Evolutionary conservation across 345 rosid genomes (phyloP), one percentile per base, ranked within the genome.

Genomic region (Eucalyptus pauciflora): DNA sequence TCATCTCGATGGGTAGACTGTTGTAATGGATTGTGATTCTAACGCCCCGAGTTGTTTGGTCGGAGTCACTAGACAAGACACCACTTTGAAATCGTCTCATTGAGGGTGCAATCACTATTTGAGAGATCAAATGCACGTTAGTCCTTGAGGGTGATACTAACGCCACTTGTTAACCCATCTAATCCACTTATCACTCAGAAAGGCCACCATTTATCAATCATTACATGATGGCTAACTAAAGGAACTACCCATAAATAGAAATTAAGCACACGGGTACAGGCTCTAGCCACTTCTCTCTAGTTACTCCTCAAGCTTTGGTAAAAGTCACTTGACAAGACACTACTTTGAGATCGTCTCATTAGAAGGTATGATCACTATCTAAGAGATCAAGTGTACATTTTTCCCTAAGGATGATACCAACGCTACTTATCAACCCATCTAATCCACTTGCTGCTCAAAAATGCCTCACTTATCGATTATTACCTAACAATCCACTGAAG

Each of bases 1-100:
- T 52, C 58, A 52, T 52, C 58, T 52, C 10, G 2, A 20, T 0
- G 5, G 58, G 24, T 10, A 18, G 45, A 10, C 12, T 18, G 0
- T 71, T 71, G 81, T 33, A 18, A 71, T 71, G 13, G 25, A 33
- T 18, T 13, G 1, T 33, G 45, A 5, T 71, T 71, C 13, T 3
- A 37, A 71, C 2, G 0, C 25, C 8, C 2, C 3, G 4, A 71
- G 46, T 71, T 71, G 13, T 71, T 37, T 71, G 83, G 4, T 5
- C 6, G 2, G 2, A 18, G 7, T 71, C 46, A 71, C 14, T 5
- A 2, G 27, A 71, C 27, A 71, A 37, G 46, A 37, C 46, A 6
- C 3, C 46, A 10, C 46, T 71, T 33, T 71, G 7, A 71, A 71
- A 33, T 71, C 4, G 0, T 17, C 7, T 37, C 46, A 5, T 33